These are phyloP conservation scores for Chrysoporthe deuterocubensis DNA, from an alignment of 2,329 filamentous ascomycete species.

Conservation along the genomic window DNA sequence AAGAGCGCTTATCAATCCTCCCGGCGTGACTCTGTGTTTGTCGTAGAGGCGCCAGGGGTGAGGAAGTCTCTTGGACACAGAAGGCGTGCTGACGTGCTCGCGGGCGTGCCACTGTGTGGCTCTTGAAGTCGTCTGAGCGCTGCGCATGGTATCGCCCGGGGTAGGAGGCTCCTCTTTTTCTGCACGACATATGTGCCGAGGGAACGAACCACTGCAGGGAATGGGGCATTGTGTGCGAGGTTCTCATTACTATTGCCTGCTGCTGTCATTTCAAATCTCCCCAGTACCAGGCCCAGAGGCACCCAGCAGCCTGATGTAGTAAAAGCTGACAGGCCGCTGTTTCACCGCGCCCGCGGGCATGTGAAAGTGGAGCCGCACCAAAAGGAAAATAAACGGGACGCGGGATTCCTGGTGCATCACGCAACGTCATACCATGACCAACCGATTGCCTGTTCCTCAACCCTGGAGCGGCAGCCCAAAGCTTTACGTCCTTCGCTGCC, in stretches of 20 bases:
- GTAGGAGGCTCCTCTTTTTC: not conserved
- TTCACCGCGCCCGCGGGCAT: slow-evolving; percentile 10
- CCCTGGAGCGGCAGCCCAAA: too few relatives aligned
- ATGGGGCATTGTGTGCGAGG: not conserved
- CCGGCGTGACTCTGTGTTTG: not conserved
- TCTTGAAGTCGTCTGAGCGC: too few relatives aligned
- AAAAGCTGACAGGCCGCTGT: not conserved
- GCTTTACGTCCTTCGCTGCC: too few relatives aligned
- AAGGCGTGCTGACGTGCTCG: not conserved
- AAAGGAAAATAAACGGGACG: not conserved
- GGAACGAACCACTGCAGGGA: not conserved
- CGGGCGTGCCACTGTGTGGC: not conserved
- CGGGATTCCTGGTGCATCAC: slow-evolving; percentile 2
- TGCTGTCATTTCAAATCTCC: not conserved
- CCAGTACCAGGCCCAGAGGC: not conserved
- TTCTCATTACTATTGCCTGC: not conserved
- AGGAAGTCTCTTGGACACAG: not conserved
- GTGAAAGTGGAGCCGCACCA: slow-evolving; percentile 23
- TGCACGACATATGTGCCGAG: not conserved
- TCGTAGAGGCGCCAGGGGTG: not conserved
- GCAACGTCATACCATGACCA: slow-evolving; percentile 10
- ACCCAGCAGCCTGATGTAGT: not conserved
- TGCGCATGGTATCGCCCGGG: too few relatives aligned
- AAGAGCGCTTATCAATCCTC: not conserved
- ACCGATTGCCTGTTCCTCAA: not conserved